A percentile compares a stretch with the other conserved stretches of the same genome.
phyloP scores from a whole-genome alignment of 2,329 filamentous ascomycete species.

The Ilyonectria robusta region DNA sequence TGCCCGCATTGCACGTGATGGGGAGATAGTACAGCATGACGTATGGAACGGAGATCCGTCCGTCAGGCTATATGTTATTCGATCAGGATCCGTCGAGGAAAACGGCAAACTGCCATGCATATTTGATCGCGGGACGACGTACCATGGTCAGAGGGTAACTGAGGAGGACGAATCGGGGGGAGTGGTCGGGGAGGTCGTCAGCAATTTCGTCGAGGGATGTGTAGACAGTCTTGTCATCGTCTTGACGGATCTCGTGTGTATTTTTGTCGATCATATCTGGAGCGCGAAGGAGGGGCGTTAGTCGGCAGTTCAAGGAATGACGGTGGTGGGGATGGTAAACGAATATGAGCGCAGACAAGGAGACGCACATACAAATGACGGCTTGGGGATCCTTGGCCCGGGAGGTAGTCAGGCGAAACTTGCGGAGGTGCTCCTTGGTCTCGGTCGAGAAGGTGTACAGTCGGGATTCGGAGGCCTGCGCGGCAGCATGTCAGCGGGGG shows the following conservation, averaged over 20 bases:
- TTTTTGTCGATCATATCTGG: constrained; percentile 91
- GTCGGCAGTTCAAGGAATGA: constrained; percentile 17
- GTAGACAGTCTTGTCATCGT: constrained; percentile 83
- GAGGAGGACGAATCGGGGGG: constrained; percentile 89
- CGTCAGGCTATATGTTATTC: constrained; percentile 73
- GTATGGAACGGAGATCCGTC: constrained; percentile 90
- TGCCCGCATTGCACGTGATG: constrained; percentile 87
- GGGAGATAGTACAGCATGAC: constrained; percentile 96
- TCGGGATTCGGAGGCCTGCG: constrained; percentile 80
- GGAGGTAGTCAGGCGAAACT: constrained; percentile 94
- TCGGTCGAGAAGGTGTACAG: constrained; percentile 94
- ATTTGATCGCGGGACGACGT: constrained; percentile 46
- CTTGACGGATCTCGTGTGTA: constrained; percentile 89
- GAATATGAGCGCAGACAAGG: constrained; percentile 9
- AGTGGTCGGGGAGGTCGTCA: constrained; percentile 93
- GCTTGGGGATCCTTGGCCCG: constrained; percentile 89
- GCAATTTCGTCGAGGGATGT: constrained; percentile 83
- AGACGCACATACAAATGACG: constrained; percentile 85
- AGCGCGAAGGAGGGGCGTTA: constrained; percentile 26
- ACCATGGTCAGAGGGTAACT: constrained; percentile 93
- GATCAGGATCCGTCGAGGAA: constrained; percentile 30
- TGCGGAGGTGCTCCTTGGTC: constrained; percentile 90
- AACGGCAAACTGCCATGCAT: neutral
- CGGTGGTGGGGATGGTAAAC: neutral
- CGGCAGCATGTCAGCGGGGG: constrained; percentile 33